Evolutionary conservation across 352 stramenopile genomes (phyloP).

Genomic region (Pythium aristosporum): DNA sequence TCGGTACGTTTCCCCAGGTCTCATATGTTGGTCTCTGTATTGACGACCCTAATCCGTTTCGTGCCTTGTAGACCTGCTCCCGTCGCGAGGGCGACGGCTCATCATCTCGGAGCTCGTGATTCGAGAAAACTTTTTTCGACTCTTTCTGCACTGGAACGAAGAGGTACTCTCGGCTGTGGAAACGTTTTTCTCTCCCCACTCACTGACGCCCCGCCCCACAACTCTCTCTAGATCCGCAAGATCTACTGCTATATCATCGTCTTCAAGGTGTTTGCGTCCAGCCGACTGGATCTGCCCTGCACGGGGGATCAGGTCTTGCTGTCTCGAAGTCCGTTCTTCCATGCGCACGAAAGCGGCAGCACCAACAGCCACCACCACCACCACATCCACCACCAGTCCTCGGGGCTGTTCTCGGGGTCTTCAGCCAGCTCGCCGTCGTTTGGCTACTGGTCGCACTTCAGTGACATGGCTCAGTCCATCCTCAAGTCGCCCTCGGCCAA

Average conservation of each 20-base stretch:
- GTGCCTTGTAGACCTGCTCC: slow-evolving; percentile 52
- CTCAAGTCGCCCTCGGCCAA: slow-evolving; percentile 29
- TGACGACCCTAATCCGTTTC: neutral
- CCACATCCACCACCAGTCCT: neutral
- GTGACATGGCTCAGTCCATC: slow-evolving; percentile 70
- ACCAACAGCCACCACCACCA: neutral
- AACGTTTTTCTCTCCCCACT: neutral
- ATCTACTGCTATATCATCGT: slow-evolving; percentile 86
- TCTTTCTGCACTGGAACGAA: slow-evolving; percentile 90
- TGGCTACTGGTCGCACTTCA: slow-evolving; percentile 72
- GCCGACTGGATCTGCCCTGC: slow-evolving; percentile 71
- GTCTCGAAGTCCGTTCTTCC: slow-evolving; percentile 71
- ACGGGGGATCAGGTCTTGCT: slow-evolving; percentile 75
- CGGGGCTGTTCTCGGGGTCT: slow-evolving; percentile 1
- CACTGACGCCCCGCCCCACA: neutral
- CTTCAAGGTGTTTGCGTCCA: slow-evolving; percentile 78
- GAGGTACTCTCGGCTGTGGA: slow-evolving; percentile 38
- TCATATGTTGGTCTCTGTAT: neutral
- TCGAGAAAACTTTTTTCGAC: slow-evolving; percentile 84
- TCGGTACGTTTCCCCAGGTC: slow-evolving; percentile 40
- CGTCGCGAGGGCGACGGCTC: slow-evolving; percentile 55
- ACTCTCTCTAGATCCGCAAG: slow-evolving; percentile 58
- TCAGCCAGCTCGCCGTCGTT: slow-evolving; percentile 27
- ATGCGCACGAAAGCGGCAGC: slow-evolving; percentile 20
- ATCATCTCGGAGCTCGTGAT: slow-evolving; percentile 75